Evolutionary conservation across 495 filamentous ascomycete species (phyloP), one percentile per base, ranked within the genome.

Genomic region (Sphaerosporella brunnea): DNA sequence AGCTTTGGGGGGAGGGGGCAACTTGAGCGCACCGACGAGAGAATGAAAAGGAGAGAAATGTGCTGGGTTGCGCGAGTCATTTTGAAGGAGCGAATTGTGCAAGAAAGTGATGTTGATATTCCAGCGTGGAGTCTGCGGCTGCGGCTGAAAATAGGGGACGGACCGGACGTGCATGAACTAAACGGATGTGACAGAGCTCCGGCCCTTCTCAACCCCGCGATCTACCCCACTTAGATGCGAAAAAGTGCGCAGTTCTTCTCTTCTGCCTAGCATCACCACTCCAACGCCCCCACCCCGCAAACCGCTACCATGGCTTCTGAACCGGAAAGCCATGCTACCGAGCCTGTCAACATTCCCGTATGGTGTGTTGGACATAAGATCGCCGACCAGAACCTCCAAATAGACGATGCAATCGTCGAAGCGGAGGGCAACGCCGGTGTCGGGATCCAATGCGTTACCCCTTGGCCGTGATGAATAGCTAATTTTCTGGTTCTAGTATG

Each of bases 11-110:
- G 10, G 20, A 35, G 24, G 37, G 42, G 61, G 48, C 64, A 46
- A 39, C 47, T 70, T 40, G 73, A n/a, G n/a, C n/a, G n/a, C n/a
- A 96, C 88, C 20, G 88, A 94, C 63, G 81, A 82, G 61, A 88
- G 69, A 48, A 94, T 75, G 55, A 94, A 76, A 53, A 75, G 75
- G 50, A 92, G 68, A 35, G 85, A 93, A 62, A 94, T 75, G 52
- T 81, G 85, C 64, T 97, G 87, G 61, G 87, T 82, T 19, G 90
- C 90, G 64, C 84, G 83, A 52, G 90, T 93, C 90, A 95, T 97
- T 1, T 11, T 43, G 20, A 25, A 25, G 40, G 24, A 43, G 5
- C 18, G 40, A n/a, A n/a, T n/a, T n/a, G n/a, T n/a, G n/a, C n/a
- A n/a, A n/a, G n/a, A n/a, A n/a, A n/a, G n/a, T n/a, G n/a, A n/a